phyloP scores from a whole-genome alignment of 2,329 filamentous ascomycete genomes.

The Aspergillus brasiliensis region DNA sequence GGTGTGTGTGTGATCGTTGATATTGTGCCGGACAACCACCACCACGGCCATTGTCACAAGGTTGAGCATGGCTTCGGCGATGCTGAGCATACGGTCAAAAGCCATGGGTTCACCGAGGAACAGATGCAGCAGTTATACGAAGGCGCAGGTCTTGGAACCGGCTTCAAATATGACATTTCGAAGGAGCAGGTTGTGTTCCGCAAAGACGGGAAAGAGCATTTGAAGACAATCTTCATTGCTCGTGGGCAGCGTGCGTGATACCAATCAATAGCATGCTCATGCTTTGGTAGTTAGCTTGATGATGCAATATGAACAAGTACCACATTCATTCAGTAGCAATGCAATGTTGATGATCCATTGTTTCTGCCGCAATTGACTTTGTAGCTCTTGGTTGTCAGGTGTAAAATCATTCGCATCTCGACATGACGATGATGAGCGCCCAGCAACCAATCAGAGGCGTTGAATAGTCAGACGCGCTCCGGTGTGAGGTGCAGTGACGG shows the following conservation, averaged over 20 bases:
- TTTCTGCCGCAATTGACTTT: background rate
- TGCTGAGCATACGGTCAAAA: slow-evolving; percentile 59
- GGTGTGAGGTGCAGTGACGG: background rate
- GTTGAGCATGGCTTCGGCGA: slow-evolving; percentile 30
- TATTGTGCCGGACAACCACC: slow-evolving; percentile 58
- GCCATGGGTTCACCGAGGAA: slow-evolving; percentile 66
- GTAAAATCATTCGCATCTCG: background rate
- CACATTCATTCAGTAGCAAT: background rate
- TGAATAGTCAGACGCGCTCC: slow-evolving; percentile 27
- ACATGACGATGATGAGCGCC: background rate
- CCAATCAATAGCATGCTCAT: background rate
- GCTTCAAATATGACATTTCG: slow-evolving; percentile 61
- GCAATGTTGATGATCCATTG: background rate
- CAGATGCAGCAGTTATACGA: slow-evolving; percentile 64
- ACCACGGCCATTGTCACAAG: slow-evolving; percentile 20
- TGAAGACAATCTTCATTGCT: slow-evolving; percentile 36
- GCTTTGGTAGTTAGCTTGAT: background rate
- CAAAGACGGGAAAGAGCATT: slow-evolving; percentile 24
- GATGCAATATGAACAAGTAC: background rate
- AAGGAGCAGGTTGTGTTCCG: slow-evolving; percentile 53
- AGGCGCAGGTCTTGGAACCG: slow-evolving; percentile 59
- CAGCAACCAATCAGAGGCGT: slow-evolving; percentile 21
- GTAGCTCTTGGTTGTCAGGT: background rate
- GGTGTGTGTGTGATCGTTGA: slow-evolving; percentile 70
- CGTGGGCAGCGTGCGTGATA: slow-evolving; percentile 29